These are phyloP conservation scores for Globisporangium megalacanthum DNA, from an alignment of 352 stramenopile genomes.

Conservation along the genomic window DNA sequence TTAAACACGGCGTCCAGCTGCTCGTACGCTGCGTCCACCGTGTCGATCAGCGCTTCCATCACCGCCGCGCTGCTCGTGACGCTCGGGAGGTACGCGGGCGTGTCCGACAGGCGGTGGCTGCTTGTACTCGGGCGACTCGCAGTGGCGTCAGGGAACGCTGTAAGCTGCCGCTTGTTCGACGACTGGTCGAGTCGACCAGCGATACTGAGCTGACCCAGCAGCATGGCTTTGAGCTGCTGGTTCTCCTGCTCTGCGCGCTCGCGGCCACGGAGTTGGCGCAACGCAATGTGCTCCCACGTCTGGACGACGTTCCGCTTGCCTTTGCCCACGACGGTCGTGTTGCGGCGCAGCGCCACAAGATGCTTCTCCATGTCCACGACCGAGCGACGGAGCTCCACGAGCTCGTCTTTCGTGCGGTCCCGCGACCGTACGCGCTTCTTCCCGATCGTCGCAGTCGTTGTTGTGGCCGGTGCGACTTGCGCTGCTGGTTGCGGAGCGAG, in stretches of 20 bases:
- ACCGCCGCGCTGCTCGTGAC: background rate
- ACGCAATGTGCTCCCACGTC: slow-evolving; percentile 12
- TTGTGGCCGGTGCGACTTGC: background rate
- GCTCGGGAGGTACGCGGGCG: background rate
- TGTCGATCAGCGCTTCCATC: slow-evolving; percentile 12
- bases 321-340: slow-evolving; percentile 10
- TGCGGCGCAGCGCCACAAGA: slow-evolving; percentile 8
- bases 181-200: slow-evolving; percentile 9
- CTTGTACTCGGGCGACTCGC: background rate
- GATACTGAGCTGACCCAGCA: slow-evolving; percentile 14
- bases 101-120: background rate
- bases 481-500: too few relatives aligned
- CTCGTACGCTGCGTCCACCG: slow-evolving; percentile 3
- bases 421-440: slow-evolving; percentile 13
- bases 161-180: slow-evolving; percentile 16
- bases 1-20: slow-evolving; percentile 8
- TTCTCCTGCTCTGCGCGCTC: slow-evolving; percentile 13
- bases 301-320: slow-evolving; percentile 4
- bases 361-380: slow-evolving; percentile 12
- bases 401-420: slow-evolving; percentile 11
- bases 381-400: slow-evolving; percentile 6
- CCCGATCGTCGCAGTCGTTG: background rate
- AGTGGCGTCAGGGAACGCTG: slow-evolving; percentile 1
- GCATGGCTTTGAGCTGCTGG: slow-evolving; percentile 13
- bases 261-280: slow-evolving; percentile 7